Base-by-base conservation (phyloP, 2,329 filamentous ascomycete species). In the Lachnellula willkommii region DNA sequence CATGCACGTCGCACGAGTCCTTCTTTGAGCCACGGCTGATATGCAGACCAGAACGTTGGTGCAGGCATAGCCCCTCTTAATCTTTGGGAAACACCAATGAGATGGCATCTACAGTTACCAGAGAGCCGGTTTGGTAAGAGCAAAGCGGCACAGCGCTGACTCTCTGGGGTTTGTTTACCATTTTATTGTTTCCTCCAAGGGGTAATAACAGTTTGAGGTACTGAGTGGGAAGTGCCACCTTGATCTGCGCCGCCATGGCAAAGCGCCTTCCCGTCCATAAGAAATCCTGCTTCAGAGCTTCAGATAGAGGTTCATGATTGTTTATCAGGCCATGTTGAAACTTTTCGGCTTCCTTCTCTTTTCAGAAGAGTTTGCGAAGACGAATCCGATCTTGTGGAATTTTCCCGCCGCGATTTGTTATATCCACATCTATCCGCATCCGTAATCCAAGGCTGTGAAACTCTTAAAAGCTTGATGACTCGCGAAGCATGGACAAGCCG, bases 351-450 rank as follows among this genome's bases (percentile, higher is more conserved):
- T 32, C 9, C 5, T 15, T 2, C 55, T 46, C 50, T 47, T 56
- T 52, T 17, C 39, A 43, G 49, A 8, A 24, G 47, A 48, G 54
- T 49, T 56, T 52, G 49, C 54, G 54, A 56, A 51, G 15, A 47
- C 15, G 8, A 36, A 36, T 47, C 46, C 36, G 20, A 26, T 28
- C n/a, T 17, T 55, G n/a, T 32, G 36, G 42, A 50, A 35, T 50
- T 2, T 12, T 9, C 8, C 8, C 28, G 9, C 28, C 6, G 28
- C 3, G 8, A 28, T 28, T 28, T 28, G 26, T 35, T 15, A 11
- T 17, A 40, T 40, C 37, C 37, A 40, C 37, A n/a, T 14, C 5
- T 40, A 15, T 2, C 37, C 37, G n/a, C 37, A 15, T 40, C 28
- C 28, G 9, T 12, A 32, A 32, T 12, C 48, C 52, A 54, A 46